Base-by-base conservation (phyloP, 1,284 basidiomycete genomes). In the Malassezia furfur region DNA sequence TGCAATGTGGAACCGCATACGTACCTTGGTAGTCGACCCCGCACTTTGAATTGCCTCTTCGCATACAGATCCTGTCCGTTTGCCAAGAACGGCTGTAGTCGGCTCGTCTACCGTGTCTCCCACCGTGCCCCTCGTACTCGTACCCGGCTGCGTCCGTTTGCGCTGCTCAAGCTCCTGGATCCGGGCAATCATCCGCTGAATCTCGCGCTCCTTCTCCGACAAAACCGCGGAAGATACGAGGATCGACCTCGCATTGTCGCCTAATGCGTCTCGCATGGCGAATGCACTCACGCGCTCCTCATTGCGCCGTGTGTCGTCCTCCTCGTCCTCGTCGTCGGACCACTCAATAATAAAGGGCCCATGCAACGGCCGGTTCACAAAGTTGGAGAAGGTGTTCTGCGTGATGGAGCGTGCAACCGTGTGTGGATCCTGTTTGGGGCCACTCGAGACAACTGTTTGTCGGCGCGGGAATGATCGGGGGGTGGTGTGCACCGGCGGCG, bases 271-370 rank as follows among this genome's bases (percentile, higher is more conserved):
- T 4, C 25, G 25, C 25, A 28, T 28, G 25, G 25, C 25, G 7
- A 28, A 28, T 28, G 25, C 25, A 28, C 7, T 28, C 7, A 28
- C 7, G 7, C 25, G 7, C 25, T 28, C 25, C 25, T 28, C 25
- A 28, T 28, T 28, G 25, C 25, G 25, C 3, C 25, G 25, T 7
- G 7, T 7, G 25, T 28, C 25, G 4, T 28, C 25, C 4, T 28
- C 25, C 25, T 47, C 45, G 14, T 48, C 47, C 14, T 57, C 55
- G 12, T 57, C 50, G 22, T 57, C 55, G 10, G 55, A 57, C 30
- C 31, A 37, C 17, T 57, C 50, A 36, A 57, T 57, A 2, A 45
- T 32, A 5, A 45, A n/a, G 14, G 43, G 43, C 1, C 32, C 32
- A n/a, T n/a, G 43, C 43, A 45, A n/a, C 9, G 43, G 43, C 17